A percentile compares a stretch with the other conserved stretches of the same genome.
These are phyloP conservation scores for Tulasnella sp. DNA, from an alignment of 768 basidiomycete genomes.

Conservation along the genomic window DNA sequence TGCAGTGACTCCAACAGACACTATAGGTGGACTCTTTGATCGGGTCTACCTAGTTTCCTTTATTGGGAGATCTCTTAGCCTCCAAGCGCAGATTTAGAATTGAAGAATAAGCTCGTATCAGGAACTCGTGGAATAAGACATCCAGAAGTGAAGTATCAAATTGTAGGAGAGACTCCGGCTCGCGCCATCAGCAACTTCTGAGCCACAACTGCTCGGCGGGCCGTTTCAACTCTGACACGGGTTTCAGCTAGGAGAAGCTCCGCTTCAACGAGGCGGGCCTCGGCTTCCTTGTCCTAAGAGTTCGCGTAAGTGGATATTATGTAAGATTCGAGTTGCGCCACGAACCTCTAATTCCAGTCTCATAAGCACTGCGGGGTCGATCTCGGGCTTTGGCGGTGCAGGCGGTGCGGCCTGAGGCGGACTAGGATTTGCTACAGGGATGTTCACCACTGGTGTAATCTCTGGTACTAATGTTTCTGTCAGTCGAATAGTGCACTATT, in stretches of 20 bases:
- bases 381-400: background rate
- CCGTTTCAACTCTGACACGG: background rate
- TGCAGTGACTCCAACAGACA: no score
- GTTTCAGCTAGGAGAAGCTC: background rate
- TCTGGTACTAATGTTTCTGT: background rate
- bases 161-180: background rate
- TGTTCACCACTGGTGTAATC: background rate
- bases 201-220: background rate
- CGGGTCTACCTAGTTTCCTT: no score
- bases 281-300: background rate
- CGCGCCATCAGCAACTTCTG: background rate
- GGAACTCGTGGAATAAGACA: background rate
- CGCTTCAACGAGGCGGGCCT: background rate
- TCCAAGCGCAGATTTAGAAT: no score
- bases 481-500: background rate
- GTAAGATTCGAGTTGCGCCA: background rate
- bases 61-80: no score
- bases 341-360: background rate
- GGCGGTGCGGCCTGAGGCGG: background rate
- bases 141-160: background rate
- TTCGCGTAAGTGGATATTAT: background rate
- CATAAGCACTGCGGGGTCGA: background rate
- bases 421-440: background rate
- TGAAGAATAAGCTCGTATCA: no score
- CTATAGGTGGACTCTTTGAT: no score